Base-by-base conservation (phyloP, 1,284 basidiomycete species). In the Cryptococcus deneoformans region DNA sequence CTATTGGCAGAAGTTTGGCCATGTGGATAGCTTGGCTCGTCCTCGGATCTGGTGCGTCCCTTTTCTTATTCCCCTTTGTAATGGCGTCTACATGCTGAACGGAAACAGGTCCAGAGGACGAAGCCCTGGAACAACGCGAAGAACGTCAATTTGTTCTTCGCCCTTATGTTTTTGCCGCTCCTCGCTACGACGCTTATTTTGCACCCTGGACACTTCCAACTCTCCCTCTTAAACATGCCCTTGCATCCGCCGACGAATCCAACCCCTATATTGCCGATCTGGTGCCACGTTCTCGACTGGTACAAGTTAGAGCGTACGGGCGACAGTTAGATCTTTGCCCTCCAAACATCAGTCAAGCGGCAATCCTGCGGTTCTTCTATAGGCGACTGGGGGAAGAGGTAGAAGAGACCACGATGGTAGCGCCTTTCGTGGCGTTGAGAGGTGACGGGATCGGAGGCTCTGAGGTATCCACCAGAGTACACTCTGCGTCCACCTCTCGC, bases 91-190 rank as follows among this genome's bases (percentile, higher is more conserved):
- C 24, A n/a, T 2, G 1, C 38, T 40, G 37, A 51, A 67, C 61
- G 43, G 70, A 63, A 34, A 6, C 14, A 61, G 60, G 60, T 7
- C 43, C 52, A 9, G 42, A 47, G n/a, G 55, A 55, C 38, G 61
- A 63, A 34, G 58, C 58, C 1, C 53, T 57, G 14, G 66, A 70
- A 50, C 62, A 70, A 35, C 56, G 63, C 8, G 63, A 69, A 49
- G 76, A 79, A 56, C 65, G 75, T 37, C 64, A 80, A 57, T 80
- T 80, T 57, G 75, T 81, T 24, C 69, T 82, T 6, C 76, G 81
- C 44, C 80, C 81, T 1, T 82, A 81, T 53, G 81, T 82, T 16
- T 82, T 82, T 64, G 82, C 81, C 0, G 79, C 81, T 0, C 70
- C 69, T 47, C 67, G 78, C 65, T 83, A 81, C 63, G 80, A 82